Evolutionary conservation across 345 rosid genomes (phyloP), one percentile per base, ranked within the genome.

Genomic region (Turritis glabra): DNA sequence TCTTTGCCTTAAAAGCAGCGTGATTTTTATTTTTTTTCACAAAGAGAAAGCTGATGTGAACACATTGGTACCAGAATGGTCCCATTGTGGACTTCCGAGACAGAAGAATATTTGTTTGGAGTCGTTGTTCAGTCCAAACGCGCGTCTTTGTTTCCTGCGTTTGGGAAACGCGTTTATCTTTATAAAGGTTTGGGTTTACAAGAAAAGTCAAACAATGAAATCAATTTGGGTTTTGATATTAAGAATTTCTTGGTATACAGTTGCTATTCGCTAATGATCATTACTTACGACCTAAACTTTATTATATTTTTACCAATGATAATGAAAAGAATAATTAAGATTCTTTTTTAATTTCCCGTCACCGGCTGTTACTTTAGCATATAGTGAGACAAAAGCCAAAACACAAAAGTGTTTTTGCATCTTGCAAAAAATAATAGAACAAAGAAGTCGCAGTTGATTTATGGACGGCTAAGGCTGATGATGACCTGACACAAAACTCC

Each of bases 391-490:
- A 64, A 64, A 46, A 27, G 32, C 48, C 55, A 40, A 67, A 67
- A 50, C 33, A 46, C 67, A 67, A 29, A 57, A 26, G 38, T 9
- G 13, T 8, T n/a, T 38, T 51, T 29, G 76, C 77, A 63, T 65
- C 63, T 75, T 33, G 65, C 44, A 54, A 33, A 63, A 55, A 63
- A 54, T 6, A 51, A 13, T 37, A 37, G 29, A 51, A 19, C 27
- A 64, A 55, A 69, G 21, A 64, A 77, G 80, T 64, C 80, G 76
- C 46, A 33, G 67, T 70, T 71, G 71, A 70, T 77, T 70, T 61
- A 60, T 76, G 80, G 61, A 51, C 73, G 73, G 74, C 64, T 51
- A 52, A 76, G 38, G 63, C 48, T 52, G 72, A 52, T 26, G 77
- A 64, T 44, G 72, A 66, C 55, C 23, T 51, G 44, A 76, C 54